Evolutionary conservation across 2,329 filamentous ascomycete species (phyloP).

Genomic region (Pyrenochaeta sp.): DNA sequence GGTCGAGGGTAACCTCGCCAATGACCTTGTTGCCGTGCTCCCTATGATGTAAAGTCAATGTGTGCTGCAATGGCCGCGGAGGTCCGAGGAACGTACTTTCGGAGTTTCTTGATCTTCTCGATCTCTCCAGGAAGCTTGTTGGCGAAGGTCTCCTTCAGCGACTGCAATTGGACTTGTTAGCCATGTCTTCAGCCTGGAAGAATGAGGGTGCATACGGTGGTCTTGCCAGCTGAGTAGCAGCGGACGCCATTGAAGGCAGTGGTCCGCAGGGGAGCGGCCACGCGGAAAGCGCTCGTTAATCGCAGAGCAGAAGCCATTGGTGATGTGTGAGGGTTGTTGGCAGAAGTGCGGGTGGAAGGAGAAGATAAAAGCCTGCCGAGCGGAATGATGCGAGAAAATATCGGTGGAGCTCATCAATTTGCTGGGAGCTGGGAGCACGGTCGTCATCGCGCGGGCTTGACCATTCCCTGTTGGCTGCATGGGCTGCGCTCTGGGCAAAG

Average conservation of each 20-base stretch:
- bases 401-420: conserved; percentile 25
- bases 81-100: conserved; percentile 71
- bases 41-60: conserved; percentile 60
- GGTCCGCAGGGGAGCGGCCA: conserved; percentile 70
- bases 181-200: conserved; percentile 18
- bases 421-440: conserved; percentile 10
- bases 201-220: conserved; percentile 69
- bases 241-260: conserved; percentile 83
- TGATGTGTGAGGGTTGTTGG: conserved; percentile 41
- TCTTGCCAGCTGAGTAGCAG: conserved; percentile 89
- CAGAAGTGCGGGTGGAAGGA: conserved; percentile 43
- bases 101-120: conserved; percentile 98
- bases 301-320: conserved; percentile 85
- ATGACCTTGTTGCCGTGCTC: conserved; percentile 95
- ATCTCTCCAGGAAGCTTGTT: conserved; percentile 95
- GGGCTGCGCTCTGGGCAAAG: not conserved
- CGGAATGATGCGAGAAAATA: conserved; percentile 35
- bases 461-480: not conserved
- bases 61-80: conserved; percentile 17
- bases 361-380: conserved; percentile 37
- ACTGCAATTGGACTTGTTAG: conserved; percentile 64
- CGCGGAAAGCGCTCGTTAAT: conserved; percentile 82
- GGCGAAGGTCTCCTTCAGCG: conserved; percentile 97
- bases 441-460: conserved; percentile 17
- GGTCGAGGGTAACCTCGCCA: conserved; percentile 97